These are phyloP conservation scores for Zopfochytrium polystomum DNA, from an alignment of 371 early-diverging fungal genomes.

Conservation along the genomic window DNA sequence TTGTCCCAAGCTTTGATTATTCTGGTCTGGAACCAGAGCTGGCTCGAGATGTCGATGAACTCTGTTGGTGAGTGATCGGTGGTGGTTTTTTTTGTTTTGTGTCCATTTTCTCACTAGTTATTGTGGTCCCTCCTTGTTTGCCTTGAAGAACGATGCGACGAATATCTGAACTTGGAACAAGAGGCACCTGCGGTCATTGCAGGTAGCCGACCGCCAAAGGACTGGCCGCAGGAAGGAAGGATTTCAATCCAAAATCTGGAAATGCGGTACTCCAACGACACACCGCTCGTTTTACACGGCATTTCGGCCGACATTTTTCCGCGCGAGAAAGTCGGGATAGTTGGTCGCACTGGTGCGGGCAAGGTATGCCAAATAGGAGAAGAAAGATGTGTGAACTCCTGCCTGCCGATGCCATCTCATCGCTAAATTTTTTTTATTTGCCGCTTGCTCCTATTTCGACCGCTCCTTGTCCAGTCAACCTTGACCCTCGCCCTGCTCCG, in stretches of 20 bases:
- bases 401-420: too few relatives aligned
- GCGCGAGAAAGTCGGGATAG: too few relatives aligned
- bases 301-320: conserved; percentile 59
- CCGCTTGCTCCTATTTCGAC: background rate
- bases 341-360: too few relatives aligned
- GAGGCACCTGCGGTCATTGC: conserved; percentile 57
- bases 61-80: conserved; percentile 30
- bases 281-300: too few relatives aligned
- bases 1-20: conserved; percentile 66
- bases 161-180: conserved; percentile 64
- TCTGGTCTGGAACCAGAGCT: conserved; percentile 69
- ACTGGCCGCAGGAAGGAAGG: conserved; percentile 30
- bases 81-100: background rate
- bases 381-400: too few relatives aligned
- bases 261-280: too few relatives aligned
- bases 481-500: too few relatives aligned
- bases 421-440: conserved; percentile 36
- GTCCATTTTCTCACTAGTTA: too few relatives aligned
- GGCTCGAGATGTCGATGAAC: conserved; percentile 79
- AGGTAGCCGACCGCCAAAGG: conserved; percentile 35
- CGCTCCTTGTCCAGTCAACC: too few relatives aligned
- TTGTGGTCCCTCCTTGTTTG: too few relatives aligned
- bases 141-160: conserved; percentile 33
- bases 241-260: too few relatives aligned
- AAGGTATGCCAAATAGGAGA: too few relatives aligned